These are phyloP conservation scores for Zygotorulaspora sp. DNA, from an alignment of 805 yeast species.

Conservation along the genomic window DNA sequence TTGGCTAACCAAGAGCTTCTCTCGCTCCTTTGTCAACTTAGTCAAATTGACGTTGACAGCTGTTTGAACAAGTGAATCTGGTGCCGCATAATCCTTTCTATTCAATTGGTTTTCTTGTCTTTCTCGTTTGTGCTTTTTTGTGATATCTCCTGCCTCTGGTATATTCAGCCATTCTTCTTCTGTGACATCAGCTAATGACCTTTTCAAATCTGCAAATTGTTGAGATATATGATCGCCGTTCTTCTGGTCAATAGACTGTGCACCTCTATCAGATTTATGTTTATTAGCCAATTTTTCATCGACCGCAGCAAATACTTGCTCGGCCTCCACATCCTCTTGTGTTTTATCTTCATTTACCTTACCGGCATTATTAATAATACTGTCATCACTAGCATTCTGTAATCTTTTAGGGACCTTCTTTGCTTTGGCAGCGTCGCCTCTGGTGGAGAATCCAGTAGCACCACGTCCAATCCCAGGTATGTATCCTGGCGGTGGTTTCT, in stretches of 20 bases:
- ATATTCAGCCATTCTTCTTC: constrained; percentile 72
- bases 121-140: constrained; percentile 69
- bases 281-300: constrained; percentile 48
- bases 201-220: constrained; percentile 68
- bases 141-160: constrained; percentile 87
- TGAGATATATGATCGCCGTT: constrained; percentile 27
- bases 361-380: no score
- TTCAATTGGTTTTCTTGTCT: constrained; percentile 57
- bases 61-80: constrained; percentile 54
- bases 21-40: constrained; percentile 60
- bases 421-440: constrained; percentile 49
- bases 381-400: constrained; percentile 7
- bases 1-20: constrained; percentile 50
- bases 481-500: constrained; percentile 85
- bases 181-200: constrained; percentile 52
- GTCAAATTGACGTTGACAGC: constrained; percentile 42
- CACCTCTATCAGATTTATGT: constrained; percentile 20
- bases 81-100: constrained; percentile 75
- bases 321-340: constrained; percentile 75
- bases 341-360: neutral
- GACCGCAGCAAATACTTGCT: constrained; percentile 57
- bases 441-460: constrained; percentile 86
- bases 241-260: constrained; percentile 13
- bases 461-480: constrained; percentile 94
- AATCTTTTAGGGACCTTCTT: constrained; percentile 26